Conservation (phyloP, 106 monocot species). For the Dactylorhiza incarnata region DNA sequence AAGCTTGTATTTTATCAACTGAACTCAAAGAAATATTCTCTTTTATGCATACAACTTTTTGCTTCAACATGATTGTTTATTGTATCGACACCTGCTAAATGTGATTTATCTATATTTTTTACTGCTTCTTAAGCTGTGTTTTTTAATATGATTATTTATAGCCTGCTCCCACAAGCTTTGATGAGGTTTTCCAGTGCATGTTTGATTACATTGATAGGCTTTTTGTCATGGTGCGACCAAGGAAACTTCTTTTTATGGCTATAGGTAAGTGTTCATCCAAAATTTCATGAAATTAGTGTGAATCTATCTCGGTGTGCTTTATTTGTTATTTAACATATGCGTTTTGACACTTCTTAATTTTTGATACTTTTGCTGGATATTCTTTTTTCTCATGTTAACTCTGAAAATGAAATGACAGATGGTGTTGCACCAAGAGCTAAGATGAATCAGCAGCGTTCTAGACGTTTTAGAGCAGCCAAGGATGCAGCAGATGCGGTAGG, state of each 20-base stretch:
- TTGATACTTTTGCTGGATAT: neutral
- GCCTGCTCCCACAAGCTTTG: slow-evolving; percentile 89
- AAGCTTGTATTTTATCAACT: neutral
- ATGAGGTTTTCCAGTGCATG: slow-evolving; percentile 97
- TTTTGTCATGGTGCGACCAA: slow-evolving; percentile 88
- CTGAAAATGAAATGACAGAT: slow-evolving; percentile 33
- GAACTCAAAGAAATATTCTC: neutral
- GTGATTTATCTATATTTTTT: neutral
- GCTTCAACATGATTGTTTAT: neutral
- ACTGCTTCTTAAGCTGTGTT: neutral
- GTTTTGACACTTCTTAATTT: neutral
- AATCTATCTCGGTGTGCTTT: neutral
- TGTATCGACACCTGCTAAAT: neutral
- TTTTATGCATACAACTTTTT: neutral
- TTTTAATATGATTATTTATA: slow-evolving; percentile 22
- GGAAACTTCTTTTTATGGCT: slow-evolving; percentile 93
- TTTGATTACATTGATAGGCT: slow-evolving; percentile 98
- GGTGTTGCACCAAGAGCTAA: slow-evolving; percentile 99
- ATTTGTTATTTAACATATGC: neutral
- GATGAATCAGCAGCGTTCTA: slow-evolving; percentile 99
- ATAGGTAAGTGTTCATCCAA: slow-evolving; percentile 58
- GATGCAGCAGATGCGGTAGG: slow-evolving; percentile 94
- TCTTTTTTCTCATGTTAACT: slow-evolving; percentile 6
- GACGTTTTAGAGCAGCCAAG: slow-evolving; percentile 97
- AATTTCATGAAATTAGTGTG: neutral